Evolutionary conservation across 768 basidiomycete genomes (phyloP).

Genomic region (Pulveroboletus frians): DNA sequence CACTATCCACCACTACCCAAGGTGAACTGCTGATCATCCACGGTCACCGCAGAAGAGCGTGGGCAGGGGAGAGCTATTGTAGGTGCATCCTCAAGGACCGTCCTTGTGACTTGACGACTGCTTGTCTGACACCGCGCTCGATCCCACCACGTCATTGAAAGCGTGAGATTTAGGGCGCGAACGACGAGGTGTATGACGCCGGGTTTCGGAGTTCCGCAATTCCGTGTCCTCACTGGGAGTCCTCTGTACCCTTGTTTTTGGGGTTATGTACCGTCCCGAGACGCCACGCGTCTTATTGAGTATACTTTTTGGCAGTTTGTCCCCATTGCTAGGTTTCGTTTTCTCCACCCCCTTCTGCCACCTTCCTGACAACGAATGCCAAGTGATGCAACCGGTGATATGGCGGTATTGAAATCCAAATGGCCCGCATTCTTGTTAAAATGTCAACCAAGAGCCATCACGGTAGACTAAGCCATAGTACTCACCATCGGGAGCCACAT

Average conservation of each 20-base stretch:
- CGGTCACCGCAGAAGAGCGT: not conserved
- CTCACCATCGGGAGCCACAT: not conserved
- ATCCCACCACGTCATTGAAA: not conserved
- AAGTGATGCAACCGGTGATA: too few relatives aligned
- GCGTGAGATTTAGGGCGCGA: not conserved
- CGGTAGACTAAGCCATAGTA: too few relatives aligned
- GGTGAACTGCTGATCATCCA: not conserved
- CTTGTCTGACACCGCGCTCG: not conserved
- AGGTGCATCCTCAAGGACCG: not conserved
- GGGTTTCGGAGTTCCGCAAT: not conserved
- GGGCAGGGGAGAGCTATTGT: not conserved
- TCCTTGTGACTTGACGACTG: not conserved
- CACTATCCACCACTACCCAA: not conserved
- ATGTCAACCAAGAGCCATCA: not conserved
- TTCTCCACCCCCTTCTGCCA: slow-evolving; percentile 64
- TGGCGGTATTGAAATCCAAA: not conserved
- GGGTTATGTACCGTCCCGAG: not conserved
- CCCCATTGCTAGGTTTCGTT: slow-evolving; percentile 23
- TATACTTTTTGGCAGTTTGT: not conserved
- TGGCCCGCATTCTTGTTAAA: not conserved
- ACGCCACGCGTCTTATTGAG: not conserved
- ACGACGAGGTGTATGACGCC: not conserved
- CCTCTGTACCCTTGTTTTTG: not conserved
- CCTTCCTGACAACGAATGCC: slow-evolving; percentile 45
- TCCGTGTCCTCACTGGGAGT: not conserved